Evolutionary conservation across 1,284 basidiomycete species (phyloP), one percentile per base, ranked within the genome.

Genomic region (Cutaneotrichosporon arboriforme): DNA sequence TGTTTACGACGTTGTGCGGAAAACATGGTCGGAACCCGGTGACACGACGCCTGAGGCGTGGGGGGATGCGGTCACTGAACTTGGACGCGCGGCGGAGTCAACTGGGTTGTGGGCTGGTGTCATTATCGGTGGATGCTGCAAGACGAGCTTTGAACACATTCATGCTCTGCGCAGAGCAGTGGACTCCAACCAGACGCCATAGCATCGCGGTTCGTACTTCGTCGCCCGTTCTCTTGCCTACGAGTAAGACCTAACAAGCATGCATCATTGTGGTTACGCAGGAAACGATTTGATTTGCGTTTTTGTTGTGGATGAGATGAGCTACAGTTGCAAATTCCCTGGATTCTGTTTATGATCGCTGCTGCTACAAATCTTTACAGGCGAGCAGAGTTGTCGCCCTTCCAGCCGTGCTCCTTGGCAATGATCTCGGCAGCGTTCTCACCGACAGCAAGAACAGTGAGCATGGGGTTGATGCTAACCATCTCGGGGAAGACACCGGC

Each of bases 101-200:
- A 49, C 41, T 22, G 47, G 59, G 33, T 51, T 67, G 8, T 88
- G 85, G 83, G 71, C 63, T 12, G 81, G 81, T 0, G 57, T 85
- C 3, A 64, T 88, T 8, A 75, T 84, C 0, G 87, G 87, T 2
- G 87, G 87, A 1, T 88, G 87, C 64, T 89, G 87, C 67, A 83
- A 81, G 63, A 78, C 80, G 7, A 76, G 77, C 2, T 83, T 83
- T 8, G 73, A 71, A 13, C 80, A 87, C 54, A 84, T 87, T 56
- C 54, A 57, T 12, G 66, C 62, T 13, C 61, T 79, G 46, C 64
- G 52, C 12, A 20, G 26, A 31, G 26, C 5, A 31, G 26, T 31
- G 26, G 26, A 31, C 26, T 5, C 5, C 26, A 31, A n/a, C n/a
- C 26, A 31, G 26, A 31, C 5, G 10, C 26, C 10, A 31, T 7